Percentiles rank a stretch among this genome's conserved stretches.
Evolutionary conservation across 2,329 filamentous ascomycete genomes (phyloP).

Genomic region (Fusarium siculi): DNA sequence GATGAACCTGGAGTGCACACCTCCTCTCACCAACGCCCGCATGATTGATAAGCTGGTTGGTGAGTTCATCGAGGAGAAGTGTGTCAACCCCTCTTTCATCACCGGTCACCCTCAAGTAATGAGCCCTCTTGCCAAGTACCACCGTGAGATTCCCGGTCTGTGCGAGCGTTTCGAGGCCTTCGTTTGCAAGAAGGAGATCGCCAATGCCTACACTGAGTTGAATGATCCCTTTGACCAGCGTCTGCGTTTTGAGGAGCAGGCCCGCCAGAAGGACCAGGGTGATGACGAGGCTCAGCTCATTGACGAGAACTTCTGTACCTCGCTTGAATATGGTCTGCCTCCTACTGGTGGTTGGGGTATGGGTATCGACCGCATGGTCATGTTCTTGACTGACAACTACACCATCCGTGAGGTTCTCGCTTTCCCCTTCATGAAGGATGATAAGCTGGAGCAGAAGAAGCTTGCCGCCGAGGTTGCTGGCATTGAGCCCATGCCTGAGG

Average conservation of each 20-base stretch:
- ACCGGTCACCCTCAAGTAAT: slow-evolving; percentile 76
- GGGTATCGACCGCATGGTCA: slow-evolving; percentile 92
- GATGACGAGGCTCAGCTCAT: slow-evolving; percentile 97
- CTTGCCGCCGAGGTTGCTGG: slow-evolving; percentile 47
- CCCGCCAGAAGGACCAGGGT: slow-evolving; percentile 92
- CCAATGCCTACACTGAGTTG: slow-evolving; percentile 97
- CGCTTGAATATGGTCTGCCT: slow-evolving; percentile 89
- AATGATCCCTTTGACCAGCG: slow-evolving; percentile 93
- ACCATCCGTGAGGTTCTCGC: slow-evolving; percentile 95
- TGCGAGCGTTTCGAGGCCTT: slow-evolving; percentile 99
- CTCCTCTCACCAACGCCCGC: slow-evolving; percentile 90
- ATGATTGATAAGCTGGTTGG: slow-evolving; percentile 97
- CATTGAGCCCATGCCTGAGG: slow-evolving; percentile 43
- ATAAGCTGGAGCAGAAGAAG: slow-evolving; percentile 64
- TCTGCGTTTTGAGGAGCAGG: slow-evolving; percentile 87
- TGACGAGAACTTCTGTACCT: slow-evolving; percentile 93
- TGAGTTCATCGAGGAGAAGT: slow-evolving; percentile 94
- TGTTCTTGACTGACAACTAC: slow-evolving; percentile 95
- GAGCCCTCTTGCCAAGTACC: slow-evolving; percentile 96
- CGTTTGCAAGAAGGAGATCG: slow-evolving; percentile 81
- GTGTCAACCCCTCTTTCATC: slow-evolving; percentile 81
- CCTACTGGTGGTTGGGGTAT: slow-evolving; percentile 97
- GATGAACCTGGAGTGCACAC: slow-evolving; percentile 87
- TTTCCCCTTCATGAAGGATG: slow-evolving; percentile 97
- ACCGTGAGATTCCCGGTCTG: slow-evolving; percentile 81